A percentile compares a stretch with the other conserved stretches of the same genome.
Evolutionary conservation across 2,329 filamentous ascomycete species (phyloP).

Genomic region (Orbilia brochopaga): DNA sequence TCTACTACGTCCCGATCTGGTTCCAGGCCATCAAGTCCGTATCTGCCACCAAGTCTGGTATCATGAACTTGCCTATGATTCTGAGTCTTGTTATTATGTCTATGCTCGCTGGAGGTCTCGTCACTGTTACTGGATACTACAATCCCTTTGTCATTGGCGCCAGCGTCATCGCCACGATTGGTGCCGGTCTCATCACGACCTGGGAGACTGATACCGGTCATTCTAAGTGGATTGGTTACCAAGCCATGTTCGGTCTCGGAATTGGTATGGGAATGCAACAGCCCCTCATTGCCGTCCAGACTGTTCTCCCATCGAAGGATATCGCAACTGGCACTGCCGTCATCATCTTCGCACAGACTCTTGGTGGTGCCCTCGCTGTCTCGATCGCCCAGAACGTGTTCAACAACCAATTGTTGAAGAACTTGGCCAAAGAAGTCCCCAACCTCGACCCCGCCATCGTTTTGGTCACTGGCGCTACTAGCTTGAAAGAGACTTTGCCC

Average conservation of each 20-base stretch:
- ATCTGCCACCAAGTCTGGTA: slow-evolving; percentile 60
- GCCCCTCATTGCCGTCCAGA: slow-evolving; percentile 62
- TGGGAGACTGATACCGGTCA: slow-evolving; percentile 57
- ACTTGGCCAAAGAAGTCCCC: slow-evolving; percentile 59
- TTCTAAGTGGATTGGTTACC: slow-evolving; percentile 63
- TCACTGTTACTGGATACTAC: slow-evolving; percentile 60
- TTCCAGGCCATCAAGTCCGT: slow-evolving; percentile 60
- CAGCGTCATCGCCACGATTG: slow-evolving; percentile 54
- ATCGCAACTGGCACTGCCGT: slow-evolving; percentile 60
- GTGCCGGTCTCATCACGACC: slow-evolving; percentile 60
- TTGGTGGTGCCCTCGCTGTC: slow-evolving; percentile 62
- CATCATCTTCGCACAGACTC: slow-evolving; percentile 61
- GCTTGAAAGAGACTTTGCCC: slow-evolving; percentile 60
- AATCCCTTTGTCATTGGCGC: slow-evolving; percentile 59
- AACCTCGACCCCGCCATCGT: slow-evolving; percentile 62
- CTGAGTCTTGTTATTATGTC: slow-evolving; percentile 61
- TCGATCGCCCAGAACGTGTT: slow-evolving; percentile 62
- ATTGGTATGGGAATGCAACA: slow-evolving; percentile 61
- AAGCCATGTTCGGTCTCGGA: slow-evolving; percentile 63
- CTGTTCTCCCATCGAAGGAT: slow-evolving; percentile 59
- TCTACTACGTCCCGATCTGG: slow-evolving; percentile 55
- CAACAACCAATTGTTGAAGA: slow-evolving; percentile 58
- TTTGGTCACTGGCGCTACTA: slow-evolving; percentile 64
- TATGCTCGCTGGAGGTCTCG: slow-evolving; percentile 59
- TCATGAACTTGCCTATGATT: slow-evolving; percentile 60